These are phyloP conservation scores for Hypoxylon sp. DNA, from an alignment of 2,329 filamentous ascomycete genomes.

Conservation along the genomic window DNA sequence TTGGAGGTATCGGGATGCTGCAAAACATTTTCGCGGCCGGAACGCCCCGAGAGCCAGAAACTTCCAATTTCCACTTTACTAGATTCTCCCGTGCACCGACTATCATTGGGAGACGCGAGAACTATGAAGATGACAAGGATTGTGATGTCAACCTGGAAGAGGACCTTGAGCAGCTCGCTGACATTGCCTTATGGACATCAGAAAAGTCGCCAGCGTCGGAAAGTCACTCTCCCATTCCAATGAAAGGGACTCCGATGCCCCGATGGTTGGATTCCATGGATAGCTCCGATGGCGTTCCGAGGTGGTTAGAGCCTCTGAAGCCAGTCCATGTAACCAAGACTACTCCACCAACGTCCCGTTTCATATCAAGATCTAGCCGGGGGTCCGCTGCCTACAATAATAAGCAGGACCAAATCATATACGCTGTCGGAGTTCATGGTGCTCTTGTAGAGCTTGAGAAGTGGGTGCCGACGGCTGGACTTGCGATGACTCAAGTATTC, in stretches of 20 bases:
- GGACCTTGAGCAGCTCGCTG: background rate
- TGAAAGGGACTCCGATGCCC: background rate
- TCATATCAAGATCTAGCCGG: background rate
- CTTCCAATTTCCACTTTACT: background rate
- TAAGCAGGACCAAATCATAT: background rate
- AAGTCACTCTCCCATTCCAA: background rate
- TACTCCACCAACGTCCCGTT: background rate
- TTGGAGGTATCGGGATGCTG: conserved; percentile 40
- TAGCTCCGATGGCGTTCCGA: background rate
- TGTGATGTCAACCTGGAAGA: background rate
- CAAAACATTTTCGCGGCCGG: conserved; percentile 38
- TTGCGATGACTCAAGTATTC: background rate
- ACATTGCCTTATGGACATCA: background rate
- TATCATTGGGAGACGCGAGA: conserved; percentile 6
- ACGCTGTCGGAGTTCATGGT: background rate
- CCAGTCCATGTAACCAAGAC: background rate
- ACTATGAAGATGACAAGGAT: background rate
- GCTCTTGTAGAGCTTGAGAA: background rate
- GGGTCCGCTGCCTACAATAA: background rate
- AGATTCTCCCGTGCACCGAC: conserved; percentile 4
- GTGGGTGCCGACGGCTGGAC: background rate
- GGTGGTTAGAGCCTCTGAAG: background rate
- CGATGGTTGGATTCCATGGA: background rate
- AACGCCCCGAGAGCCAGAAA: conserved; percentile 17
- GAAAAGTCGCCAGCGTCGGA: background rate